A percentile compares a stretch with the other conserved stretches of the same genome.
Conservation (phyloP, 192 early-diverging fungal species). For the Umbelopsis sp. region DNA sequence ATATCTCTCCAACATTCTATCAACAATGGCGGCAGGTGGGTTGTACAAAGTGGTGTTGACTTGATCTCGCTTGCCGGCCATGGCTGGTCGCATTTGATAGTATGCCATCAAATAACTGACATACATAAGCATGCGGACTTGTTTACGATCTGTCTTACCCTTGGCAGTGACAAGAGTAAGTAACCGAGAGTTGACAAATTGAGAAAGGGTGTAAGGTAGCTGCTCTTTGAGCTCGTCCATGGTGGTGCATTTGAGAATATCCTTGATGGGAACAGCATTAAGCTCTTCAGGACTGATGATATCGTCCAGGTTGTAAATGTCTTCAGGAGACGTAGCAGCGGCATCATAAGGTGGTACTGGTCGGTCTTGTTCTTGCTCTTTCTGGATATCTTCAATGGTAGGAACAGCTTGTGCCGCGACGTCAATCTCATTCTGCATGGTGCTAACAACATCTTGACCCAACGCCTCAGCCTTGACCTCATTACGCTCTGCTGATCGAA, state of each 20-base stretch:
- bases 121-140: conserved; percentile 69
- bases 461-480: conserved; percentile 75
- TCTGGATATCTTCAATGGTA: conserved; percentile 53
- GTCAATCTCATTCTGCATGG: conserved; percentile 73
- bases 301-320: conserved; percentile 83
- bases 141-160: conserved; percentile 56
- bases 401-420: conserved; percentile 66
- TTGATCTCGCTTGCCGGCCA: conserved; percentile 50
- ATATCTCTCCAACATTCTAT: conserved; percentile 65
- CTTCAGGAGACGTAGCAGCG: conserved; percentile 62
- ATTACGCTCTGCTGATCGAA: conserved; percentile 85
- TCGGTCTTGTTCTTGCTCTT: conserved; percentile 55
- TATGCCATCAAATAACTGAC: conserved; percentile 80
- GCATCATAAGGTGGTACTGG: conserved; percentile 80
- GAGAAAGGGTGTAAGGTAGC: conserved; percentile 48
- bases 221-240: conserved; percentile 34
- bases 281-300: conserved; percentile 69
- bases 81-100: conserved; percentile 42
- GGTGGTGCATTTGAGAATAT: conserved; percentile 52
- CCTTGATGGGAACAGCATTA: conserved; percentile 63
- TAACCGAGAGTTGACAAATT: conserved; percentile 48
- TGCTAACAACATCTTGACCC: conserved; percentile 56
- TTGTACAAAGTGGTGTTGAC: conserved; percentile 53
- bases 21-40: conserved; percentile 59
- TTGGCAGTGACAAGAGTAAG: conserved; percentile 35